A percentile compares a stretch with the other conserved stretches of the same genome.
Evolutionary conservation across 257 asterid species (phyloP).

Genomic region (Leonotis leonurus): DNA sequence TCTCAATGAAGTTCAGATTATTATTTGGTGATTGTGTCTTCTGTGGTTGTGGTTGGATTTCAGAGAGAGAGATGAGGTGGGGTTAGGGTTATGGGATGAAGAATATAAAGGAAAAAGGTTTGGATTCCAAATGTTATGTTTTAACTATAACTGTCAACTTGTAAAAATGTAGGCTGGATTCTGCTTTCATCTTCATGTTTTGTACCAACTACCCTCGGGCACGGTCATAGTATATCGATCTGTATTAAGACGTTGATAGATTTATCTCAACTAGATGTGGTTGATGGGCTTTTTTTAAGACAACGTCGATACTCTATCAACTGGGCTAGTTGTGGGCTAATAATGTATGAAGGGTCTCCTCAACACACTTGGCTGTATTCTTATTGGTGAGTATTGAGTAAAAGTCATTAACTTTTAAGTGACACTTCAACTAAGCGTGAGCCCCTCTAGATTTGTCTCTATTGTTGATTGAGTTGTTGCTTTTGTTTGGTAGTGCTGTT

Average conservation of each 20-base stretch:
- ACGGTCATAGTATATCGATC: not conserved
- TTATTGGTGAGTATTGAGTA: not conserved
- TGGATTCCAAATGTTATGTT: conserved; percentile 8
- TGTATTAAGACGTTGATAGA: not conserved
- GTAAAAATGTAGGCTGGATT: conserved; percentile 3
- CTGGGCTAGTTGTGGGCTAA: not conserved
- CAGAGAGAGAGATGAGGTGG: not conserved
- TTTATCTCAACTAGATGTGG: not conserved
- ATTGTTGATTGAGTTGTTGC: conserved; percentile 7
- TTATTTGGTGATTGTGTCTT: not conserved
- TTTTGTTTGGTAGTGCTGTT: not conserved
- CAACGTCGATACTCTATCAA: not conserved
- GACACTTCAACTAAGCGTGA: conserved; percentile 2
- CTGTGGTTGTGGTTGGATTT: conserved; percentile 4
- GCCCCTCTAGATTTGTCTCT: conserved; percentile 10
- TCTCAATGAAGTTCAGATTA: not conserved
- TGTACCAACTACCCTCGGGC: not conserved
- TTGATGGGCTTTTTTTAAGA: not conserved
- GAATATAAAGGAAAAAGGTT: not conserved
- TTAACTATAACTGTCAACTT: conserved; percentile 2
- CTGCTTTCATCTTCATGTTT: not conserved
- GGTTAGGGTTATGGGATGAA: not conserved
- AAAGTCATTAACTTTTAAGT: not conserved
- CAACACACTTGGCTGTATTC: conserved; percentile 12
- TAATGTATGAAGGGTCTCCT: not conserved